Conservation (phyloP, 2,329 filamentous ascomycete genomes). For the Penicillium aurantiogriseum region DNA sequence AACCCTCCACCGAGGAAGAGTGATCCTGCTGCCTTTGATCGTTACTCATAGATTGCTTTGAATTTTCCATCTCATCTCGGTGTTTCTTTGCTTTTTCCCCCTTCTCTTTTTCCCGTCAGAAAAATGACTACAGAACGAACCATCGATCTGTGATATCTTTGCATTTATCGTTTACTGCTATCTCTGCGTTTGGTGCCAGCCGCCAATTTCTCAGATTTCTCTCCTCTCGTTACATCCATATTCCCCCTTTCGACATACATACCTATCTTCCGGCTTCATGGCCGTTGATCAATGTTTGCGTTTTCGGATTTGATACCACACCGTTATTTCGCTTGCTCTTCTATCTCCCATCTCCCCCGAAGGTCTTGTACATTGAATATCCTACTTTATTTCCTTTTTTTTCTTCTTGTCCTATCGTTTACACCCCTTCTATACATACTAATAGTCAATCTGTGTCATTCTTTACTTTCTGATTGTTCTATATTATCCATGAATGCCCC, state of each 20-base stretch:
- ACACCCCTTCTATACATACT: slow-evolving; percentile 19
- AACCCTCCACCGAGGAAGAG: slow-evolving; percentile 11
- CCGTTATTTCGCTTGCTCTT: slow-evolving; percentile 13
- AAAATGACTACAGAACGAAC: neutral
- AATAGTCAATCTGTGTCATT: slow-evolving; percentile 18
- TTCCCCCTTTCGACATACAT: slow-evolving; percentile 15
- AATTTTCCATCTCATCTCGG: slow-evolving; percentile 2
- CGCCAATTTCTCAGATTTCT: neutral
- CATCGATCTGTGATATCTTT: slow-evolving; percentile 3
- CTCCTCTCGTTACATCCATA: slow-evolving; percentile 12
- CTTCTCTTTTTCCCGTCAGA: neutral
- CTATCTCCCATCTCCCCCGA: slow-evolving; percentile 1
- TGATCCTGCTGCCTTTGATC: neutral
- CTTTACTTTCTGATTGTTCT: slow-evolving; percentile 15
- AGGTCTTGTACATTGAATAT: slow-evolving; percentile 18
- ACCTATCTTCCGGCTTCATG: slow-evolving; percentile 15
- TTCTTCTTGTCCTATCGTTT: slow-evolving; percentile 18
- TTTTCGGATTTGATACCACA: slow-evolving; percentile 31
- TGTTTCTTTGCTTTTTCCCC: slow-evolving; percentile 1
- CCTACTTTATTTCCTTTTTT: slow-evolving; percentile 1
- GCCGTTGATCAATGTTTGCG: slow-evolving; percentile 21
- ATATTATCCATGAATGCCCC: slow-evolving; percentile 2
- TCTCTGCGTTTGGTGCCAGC: slow-evolving; percentile 3
- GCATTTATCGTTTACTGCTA: neutral
- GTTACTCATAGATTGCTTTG: slow-evolving; percentile 3